These are phyloP conservation scores for Erigeron canadensis DNA, from an alignment of 129 eudicot species.

Conservation along the genomic window DNA sequence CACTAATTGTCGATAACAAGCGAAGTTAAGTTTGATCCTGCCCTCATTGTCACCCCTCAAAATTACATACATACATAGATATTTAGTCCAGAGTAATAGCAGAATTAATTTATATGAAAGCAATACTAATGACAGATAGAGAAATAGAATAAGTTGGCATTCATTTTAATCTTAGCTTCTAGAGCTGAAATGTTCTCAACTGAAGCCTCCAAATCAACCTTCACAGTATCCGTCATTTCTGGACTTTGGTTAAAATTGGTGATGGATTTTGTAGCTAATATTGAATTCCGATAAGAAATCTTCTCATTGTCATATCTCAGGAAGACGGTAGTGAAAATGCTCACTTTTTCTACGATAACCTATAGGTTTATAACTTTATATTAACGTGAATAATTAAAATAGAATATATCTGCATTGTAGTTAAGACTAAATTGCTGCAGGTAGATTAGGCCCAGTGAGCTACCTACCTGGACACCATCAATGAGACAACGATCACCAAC, in stretches of 20 bases:
- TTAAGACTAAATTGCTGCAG: background rate
- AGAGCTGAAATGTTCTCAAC: conserved; percentile 52
- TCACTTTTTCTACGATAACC: conserved; percentile 74
- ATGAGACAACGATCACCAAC: conserved; percentile 74
- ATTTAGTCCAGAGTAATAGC: conserved; percentile 27
- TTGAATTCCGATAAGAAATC: too few species aligned
- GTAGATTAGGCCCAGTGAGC: conserved; percentile 1
- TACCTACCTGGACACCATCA: conserved; percentile 82
- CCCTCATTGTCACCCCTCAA: too few species aligned
- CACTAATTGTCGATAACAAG: too few species aligned
- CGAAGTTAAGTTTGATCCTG: conserved; percentile 33
- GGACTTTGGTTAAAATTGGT: too few species aligned
- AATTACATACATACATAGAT: conserved; percentile 34
- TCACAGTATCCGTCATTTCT: conserved; percentile 60
- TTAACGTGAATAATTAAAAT: background rate
- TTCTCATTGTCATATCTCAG: too few species aligned
- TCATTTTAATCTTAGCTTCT: conserved; percentile 56
- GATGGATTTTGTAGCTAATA: too few species aligned
- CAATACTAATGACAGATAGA: conserved; percentile 3
- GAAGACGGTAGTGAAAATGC: conserved; percentile 64
- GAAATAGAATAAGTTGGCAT: conserved; percentile 31
- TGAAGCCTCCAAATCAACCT: conserved; percentile 65
- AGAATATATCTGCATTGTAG: background rate
- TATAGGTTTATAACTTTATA: conserved; percentile 36
- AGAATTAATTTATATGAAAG: background rate